Percentiles rank a stretch among this genome's conserved stretches.
Evolutionary conservation across 1,284 basidiomycete species (phyloP).

Genomic region (Uromyces viciae-fabae): DNA sequence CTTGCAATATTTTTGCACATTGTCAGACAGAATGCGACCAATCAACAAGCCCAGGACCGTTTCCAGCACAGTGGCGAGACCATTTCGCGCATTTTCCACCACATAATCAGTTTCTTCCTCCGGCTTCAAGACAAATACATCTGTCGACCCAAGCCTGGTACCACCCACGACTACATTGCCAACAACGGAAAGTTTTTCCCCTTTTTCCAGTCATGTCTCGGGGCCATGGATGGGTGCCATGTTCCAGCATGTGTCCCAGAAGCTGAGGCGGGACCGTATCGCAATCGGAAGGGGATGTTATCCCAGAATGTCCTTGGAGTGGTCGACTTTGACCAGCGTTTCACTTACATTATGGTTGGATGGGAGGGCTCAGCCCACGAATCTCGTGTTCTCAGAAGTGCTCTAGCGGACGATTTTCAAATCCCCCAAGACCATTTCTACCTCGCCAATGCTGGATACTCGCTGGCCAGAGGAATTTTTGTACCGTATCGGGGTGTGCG

Average conservation of each 20-base stretch:
- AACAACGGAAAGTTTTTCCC: conserved; percentile 56
- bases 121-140: conserved; percentile 34
- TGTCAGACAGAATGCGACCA: background rate
- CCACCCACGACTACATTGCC: conserved; percentile 22
- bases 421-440: conserved; percentile 55
- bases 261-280: conserved; percentile 48
- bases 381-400: conserved; percentile 51
- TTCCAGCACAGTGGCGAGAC: conserved; percentile 48
- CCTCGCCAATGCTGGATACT: conserved; percentile 58
- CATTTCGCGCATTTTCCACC: conserved; percentile 37
- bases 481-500: conserved; percentile 47
- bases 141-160: background rate
- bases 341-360: conserved; percentile 55
- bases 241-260: conserved; percentile 52
- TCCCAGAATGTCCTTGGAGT: conserved; percentile 56
- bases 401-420: conserved; percentile 51
- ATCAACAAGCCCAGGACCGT: conserved; percentile 19
- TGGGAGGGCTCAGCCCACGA: conserved; percentile 57
- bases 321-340: conserved; percentile 53
- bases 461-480: conserved; percentile 52
- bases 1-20: background rate
- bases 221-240: conserved; percentile 58
- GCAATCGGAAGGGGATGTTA: conserved; percentile 55
- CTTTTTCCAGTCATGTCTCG: conserved; percentile 56
- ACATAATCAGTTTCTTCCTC: background rate